Base-by-base conservation (phyloP, 495 filamentous ascomycete species). In the Evernia prunastri region DNA sequence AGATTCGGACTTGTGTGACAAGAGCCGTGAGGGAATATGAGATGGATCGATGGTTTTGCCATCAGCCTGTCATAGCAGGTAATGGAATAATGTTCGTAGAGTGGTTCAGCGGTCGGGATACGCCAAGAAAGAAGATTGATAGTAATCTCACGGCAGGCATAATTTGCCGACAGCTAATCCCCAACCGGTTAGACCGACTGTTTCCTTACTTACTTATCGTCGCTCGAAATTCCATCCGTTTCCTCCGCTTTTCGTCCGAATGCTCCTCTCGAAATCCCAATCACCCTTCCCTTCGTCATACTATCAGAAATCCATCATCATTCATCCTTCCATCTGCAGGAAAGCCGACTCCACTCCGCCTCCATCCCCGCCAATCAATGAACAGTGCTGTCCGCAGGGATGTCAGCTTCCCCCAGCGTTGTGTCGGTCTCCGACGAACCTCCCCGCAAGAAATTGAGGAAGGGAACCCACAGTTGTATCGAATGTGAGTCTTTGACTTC, bases 381-480 rank as follows among this genome's bases (percentile, higher is more conserved):
- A 12, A 3, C 10, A 23, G 2, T 49, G 2, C 10, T 40, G 20
- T 2, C 20, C 13, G 35, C 25, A 17, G 20, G 15, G 1, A 56
- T 20, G 33, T 63, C 23, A 25, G 17, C 27, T 17, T 10, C 40
- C 8, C 7, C 17, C 15, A 40, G 39, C 70, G 72, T 68, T 69
- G 74, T 67, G 72, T 72, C 75, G 72, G 74, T 75, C 71, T 76
- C 72, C 72, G 73, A 61, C 36, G 37, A 61, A 56, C 57, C 27
- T 20, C 39, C 56, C 12, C 25, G 11, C 7, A 79, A 80, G 65
- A 80, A 76, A 67, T 72, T 83, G 49, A 78, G 82, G 35, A 84
- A 82, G 65, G 81, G 81, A 17, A 84, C 81, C 15, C 76, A 78
- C 63, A 82, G 80, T 66, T 84, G 81, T 62, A 81, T 76, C 77